Evolutionary conservation across 148 eudicot genomes (phyloP).

Genomic region (Camellia granthamiana): DNA sequence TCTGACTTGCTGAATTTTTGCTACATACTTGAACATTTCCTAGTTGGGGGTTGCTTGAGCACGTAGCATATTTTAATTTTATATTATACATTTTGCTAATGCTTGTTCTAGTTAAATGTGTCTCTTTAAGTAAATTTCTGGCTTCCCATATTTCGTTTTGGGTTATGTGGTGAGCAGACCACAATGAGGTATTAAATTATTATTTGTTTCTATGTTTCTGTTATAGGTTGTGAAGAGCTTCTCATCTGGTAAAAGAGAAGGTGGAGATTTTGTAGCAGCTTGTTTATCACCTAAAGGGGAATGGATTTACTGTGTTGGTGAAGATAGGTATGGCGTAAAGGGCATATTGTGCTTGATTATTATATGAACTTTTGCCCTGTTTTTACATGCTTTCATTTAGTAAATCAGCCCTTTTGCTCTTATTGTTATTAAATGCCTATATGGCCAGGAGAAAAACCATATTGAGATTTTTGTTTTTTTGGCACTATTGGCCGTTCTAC

Average conservation of each 20-base stretch:
- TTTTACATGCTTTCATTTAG: not conserved
- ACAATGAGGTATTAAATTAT: not conserved
- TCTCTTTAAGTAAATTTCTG: not conserved
- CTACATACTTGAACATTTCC: too few species aligned
- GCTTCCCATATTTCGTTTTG: not conserved
- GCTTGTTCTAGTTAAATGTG: too few species aligned
- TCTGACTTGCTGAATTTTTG: too few species aligned
- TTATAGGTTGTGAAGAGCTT: constrained; percentile 86
- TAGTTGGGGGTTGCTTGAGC: too few species aligned
- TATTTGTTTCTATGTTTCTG: not conserved
- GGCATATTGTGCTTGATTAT: not conserved
- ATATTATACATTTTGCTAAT: too few species aligned
- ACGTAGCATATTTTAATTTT: too few species aligned
- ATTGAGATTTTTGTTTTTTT: not conserved
- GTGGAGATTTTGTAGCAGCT: constrained; percentile 94
- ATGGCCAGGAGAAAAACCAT: not conserved
- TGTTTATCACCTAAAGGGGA: constrained; percentile 93
- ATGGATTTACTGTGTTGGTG: constrained; percentile 94
- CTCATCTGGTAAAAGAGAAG: constrained; percentile 97
- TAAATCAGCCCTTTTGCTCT: not conserved
- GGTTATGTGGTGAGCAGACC: not conserved
- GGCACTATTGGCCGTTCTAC: not conserved
- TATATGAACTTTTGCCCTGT: not conserved
- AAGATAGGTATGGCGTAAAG: constrained; percentile 63
- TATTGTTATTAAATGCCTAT: not conserved